Base-by-base conservation (phyloP, 768 basidiomycete genomes). In the Pulveroboletus sp. region DNA sequence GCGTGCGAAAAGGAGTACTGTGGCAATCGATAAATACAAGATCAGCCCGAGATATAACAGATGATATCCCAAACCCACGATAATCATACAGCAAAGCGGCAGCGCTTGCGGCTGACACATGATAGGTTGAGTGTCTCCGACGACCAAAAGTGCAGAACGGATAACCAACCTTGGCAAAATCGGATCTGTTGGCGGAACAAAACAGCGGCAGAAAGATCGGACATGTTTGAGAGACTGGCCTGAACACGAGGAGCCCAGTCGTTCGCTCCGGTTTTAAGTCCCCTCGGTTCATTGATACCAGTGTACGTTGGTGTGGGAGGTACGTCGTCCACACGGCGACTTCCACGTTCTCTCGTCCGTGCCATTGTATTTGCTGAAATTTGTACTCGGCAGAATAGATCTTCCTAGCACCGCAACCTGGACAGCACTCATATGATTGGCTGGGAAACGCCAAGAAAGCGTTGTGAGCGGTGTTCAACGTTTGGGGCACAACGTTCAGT, bases 71-170 rank as follows among this genome's bases (percentile, higher is more conserved):
- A 18, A 21, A 57, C 58, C 2, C 26, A 60, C 58, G 2, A 38
- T 50, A 54, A 49, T 60, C 58, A 33, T 57, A 60, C 17, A 54
- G 5, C 15, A 60, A 27, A 17, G 48, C 58, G 1, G 55, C 18
- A 17, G 31, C 39, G 27, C 46, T 15, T 8, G 59, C 59, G 18
- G 43, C 52, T 60, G 31, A 45, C 35, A 6, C 28, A 11, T 10
- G n/a, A 49, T 47, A 21, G 9, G 10, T 9, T 50, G 3, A 50
- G 46, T 4, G 0, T 3, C 9, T 15, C 8, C 3, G 15, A 45
- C 0, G 24, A 33, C 11, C 24, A 10, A 15, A 31, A 15, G n/a
- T 18, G 27, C 6, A 5, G 14, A 26, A 39, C 26, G 10, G 11
- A 33, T 11, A 15, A 31, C 58, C 5, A 33, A 56, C 58, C 41